A percentile compares a stretch with the other conserved stretches of the same genome.
Evolutionary conservation across 805 yeast species (phyloP).

Genomic region (Wickerhamomyces tratensis): DNA sequence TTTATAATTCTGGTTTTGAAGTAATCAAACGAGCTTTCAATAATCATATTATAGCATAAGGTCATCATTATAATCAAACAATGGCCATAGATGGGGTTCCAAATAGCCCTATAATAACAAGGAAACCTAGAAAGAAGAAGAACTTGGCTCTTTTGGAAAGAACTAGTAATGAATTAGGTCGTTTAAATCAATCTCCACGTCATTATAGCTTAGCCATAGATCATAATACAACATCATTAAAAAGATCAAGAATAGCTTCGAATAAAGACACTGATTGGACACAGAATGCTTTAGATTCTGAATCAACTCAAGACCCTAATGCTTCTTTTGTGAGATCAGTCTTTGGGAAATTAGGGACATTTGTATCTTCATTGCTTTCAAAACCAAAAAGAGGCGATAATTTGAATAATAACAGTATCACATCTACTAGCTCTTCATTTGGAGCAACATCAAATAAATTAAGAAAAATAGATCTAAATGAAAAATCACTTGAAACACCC

Average conservation of each 20-base stretch:
- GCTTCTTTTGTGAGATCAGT: not conserved
- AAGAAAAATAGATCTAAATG: not conserved
- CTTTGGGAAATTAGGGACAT: not conserved
- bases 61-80: too few species aligned
- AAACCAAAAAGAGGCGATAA: too few species aligned
- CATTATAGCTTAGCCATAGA: not conserved
- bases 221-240: not conserved
- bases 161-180: not conserved
- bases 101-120: not conserved
- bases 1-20: too few species aligned
- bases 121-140: not conserved
- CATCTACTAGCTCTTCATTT: too few species aligned
- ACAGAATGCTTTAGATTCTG: not conserved
- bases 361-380: too few species aligned
- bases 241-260: not conserved
- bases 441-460: too few species aligned
- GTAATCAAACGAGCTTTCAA: too few species aligned
- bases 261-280: not conserved
- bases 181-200: not conserved
- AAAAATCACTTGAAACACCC: not conserved
- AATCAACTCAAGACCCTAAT: not conserved
- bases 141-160: not conserved
- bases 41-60: too few species aligned
- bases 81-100: not conserved
- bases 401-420: too few species aligned